A percentile compares a stretch with the other conserved stretches of the same genome.
These are phyloP conservation scores for Trametes elegans DNA, from an alignment of 768 basidiomycete genomes.

Conservation along the genomic window DNA sequence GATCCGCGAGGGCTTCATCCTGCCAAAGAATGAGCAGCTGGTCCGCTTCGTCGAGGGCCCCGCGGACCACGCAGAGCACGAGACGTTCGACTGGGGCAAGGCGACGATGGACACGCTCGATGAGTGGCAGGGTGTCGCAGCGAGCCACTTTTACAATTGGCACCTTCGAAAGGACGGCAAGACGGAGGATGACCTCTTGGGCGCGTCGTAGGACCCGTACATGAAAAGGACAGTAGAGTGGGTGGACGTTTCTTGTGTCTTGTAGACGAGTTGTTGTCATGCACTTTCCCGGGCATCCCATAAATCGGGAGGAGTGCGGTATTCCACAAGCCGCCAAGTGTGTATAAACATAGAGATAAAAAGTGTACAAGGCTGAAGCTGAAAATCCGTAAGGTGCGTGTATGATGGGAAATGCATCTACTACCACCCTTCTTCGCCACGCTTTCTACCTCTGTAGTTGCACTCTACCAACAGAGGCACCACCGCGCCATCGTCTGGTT, in stretches of 20 bases:
- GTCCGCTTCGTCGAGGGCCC: constrained; percentile 79
- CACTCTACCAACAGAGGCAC: constrained; percentile 73
- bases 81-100: constrained; percentile 73
- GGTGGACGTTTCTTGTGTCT: background rate
- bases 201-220: constrained; percentile 19
- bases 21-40: constrained; percentile 54
- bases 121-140: constrained; percentile 42
- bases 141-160: constrained; percentile 27
- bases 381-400: no score
- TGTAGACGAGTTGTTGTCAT: no score
- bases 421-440: constrained; percentile 22
- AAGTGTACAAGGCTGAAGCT: no score
- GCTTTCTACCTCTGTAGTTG: constrained; percentile 55
- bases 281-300: no score
- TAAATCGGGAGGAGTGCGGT: background rate
- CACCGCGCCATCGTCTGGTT: constrained; percentile 51
- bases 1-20: constrained; percentile 73
- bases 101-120: constrained; percentile 66
- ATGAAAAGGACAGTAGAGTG: background rate
- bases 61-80: constrained; percentile 46
- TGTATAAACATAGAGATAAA: no score
- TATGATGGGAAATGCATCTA: background rate
- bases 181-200: constrained; percentile 11
- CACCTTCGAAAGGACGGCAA: constrained; percentile 21
- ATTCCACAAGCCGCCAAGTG: no score